Percentiles rank a stretch among this genome's conserved stretches.
Evolutionary conservation across 2,329 filamentous ascomycete genomes (phyloP).

Genomic region (Diaporthe helianthi): DNA sequence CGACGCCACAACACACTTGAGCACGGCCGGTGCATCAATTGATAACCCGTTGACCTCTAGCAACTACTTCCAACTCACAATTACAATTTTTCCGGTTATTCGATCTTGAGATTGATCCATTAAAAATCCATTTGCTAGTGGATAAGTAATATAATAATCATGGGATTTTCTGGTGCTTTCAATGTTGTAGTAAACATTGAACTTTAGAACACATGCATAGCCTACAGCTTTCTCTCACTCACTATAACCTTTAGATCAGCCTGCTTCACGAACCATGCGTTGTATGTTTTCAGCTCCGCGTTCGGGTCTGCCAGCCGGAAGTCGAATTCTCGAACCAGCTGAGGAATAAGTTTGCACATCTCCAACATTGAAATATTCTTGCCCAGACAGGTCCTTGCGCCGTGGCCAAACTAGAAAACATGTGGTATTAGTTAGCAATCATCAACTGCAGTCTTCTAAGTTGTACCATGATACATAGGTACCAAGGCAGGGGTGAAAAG

Average conservation of each 20-base stretch:
- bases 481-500: neutral
- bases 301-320: constrained; percentile 3
- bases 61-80: no score
- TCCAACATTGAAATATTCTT: constrained; percentile 47
- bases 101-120: no score
- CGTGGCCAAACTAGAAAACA: constrained; percentile 43
- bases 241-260: constrained; percentile 3
- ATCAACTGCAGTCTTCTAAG: no score
- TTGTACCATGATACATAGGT: no score
- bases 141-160: no score
- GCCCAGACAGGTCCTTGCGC: constrained; percentile 46
- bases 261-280: constrained; percentile 21
- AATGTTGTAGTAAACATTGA: neutral
- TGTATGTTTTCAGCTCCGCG: constrained; percentile 13
- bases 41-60: no score
- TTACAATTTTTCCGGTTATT: no score
- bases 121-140: no score
- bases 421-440: neutral
- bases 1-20: no score
- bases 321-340: constrained; percentile 1
- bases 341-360: constrained; percentile 46
- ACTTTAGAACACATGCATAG: no score
- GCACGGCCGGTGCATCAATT: no score
- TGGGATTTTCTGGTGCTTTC: neutral
- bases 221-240: neutral